Conservation (phyloP, 495 filamentous ascomycete species). For the Penicillium salamii region DNA sequence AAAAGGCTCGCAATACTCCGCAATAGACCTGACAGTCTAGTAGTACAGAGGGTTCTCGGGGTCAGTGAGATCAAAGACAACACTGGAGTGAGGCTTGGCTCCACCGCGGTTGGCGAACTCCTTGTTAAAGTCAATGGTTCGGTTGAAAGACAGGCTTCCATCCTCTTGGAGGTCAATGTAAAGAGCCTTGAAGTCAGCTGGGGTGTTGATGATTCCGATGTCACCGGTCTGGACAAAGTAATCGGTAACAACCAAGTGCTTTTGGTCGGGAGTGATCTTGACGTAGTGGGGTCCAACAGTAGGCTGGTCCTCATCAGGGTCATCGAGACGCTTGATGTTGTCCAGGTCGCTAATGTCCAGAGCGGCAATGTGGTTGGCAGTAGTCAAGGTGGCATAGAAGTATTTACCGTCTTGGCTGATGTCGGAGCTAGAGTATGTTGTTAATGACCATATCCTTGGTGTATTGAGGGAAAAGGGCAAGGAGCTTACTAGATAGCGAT, state of each 20-base stretch:
- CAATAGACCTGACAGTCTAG: conserved; percentile 7
- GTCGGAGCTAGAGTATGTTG: conserved; percentile 40
- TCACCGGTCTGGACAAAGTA: conserved; percentile 66
- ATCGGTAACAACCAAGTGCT: conserved; percentile 59
- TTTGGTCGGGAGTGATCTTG: conserved; percentile 63
- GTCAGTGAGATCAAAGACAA: conserved; percentile 59
- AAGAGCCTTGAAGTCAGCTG: conserved; percentile 59
- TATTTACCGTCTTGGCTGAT: conserved; percentile 57
- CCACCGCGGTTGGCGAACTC: conserved; percentile 54
- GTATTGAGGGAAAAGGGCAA: not conserved
- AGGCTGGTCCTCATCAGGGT: conserved; percentile 56
- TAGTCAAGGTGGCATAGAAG: conserved; percentile 59
- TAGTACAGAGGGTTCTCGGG: conserved; percentile 42
- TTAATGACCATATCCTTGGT: conserved; percentile 1
- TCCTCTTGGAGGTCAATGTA: conserved; percentile 58
- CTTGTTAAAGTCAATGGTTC: conserved; percentile 54
- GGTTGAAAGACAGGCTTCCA: conserved; percentile 55
- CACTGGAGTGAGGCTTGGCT: conserved; percentile 56
- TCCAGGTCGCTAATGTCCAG: conserved; percentile 60
- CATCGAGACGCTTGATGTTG: conserved; percentile 58
- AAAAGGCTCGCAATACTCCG: not conserved
- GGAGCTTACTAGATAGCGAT: conserved; percentile 53
- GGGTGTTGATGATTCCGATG: conserved; percentile 61
- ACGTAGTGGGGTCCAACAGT: conserved; percentile 62
- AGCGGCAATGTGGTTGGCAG: conserved; percentile 61